Evolutionary conservation across 2,329 filamentous ascomycete genomes (phyloP).

Genomic region (Hypoxylon sp.): DNA sequence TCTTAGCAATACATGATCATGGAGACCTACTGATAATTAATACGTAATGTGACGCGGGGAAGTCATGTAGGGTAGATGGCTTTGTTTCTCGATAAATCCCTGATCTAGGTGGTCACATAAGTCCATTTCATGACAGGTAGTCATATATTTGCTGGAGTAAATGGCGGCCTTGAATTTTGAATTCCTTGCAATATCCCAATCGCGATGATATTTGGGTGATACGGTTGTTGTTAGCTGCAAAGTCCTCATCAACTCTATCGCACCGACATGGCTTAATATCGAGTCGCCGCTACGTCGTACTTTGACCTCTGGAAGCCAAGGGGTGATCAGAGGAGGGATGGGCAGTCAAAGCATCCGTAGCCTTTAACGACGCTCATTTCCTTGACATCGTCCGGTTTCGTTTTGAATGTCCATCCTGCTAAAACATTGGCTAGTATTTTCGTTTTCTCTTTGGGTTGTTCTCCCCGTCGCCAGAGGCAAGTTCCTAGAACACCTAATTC

Average conservation of each 20-base stretch:
- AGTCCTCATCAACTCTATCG: neutral
- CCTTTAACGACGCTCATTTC: slow-evolving; percentile 65
- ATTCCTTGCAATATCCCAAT: neutral
- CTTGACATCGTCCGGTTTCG: slow-evolving; percentile 57
- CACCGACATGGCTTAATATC: neutral
- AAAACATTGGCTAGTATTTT: slow-evolving; percentile 55
- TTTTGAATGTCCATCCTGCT: slow-evolving; percentile 62
- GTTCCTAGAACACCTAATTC: slow-evolving; percentile 61
- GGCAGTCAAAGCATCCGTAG: slow-evolving; percentile 63
- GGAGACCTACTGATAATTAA: neutral
- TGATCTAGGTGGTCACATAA: neutral
- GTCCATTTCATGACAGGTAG: neutral
- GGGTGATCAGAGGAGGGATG: slow-evolving; percentile 37
- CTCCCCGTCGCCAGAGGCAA: slow-evolving; percentile 55
- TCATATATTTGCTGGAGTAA: neutral
- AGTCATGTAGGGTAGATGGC: neutral
- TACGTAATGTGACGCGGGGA: slow-evolving; percentile 20
- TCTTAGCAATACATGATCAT: slow-evolving; percentile 16
- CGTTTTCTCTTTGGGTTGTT: slow-evolving; percentile 24
- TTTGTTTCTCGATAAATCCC: neutral
- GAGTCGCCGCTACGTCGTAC: neutral
- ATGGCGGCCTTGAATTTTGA: neutral
- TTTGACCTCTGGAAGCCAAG: neutral
- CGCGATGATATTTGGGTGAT: neutral
- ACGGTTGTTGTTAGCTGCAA: neutral